These are phyloP conservation scores for Flueggea neowawraea DNA, from an alignment of 441 rosid genomes.

Conservation along the genomic window DNA sequence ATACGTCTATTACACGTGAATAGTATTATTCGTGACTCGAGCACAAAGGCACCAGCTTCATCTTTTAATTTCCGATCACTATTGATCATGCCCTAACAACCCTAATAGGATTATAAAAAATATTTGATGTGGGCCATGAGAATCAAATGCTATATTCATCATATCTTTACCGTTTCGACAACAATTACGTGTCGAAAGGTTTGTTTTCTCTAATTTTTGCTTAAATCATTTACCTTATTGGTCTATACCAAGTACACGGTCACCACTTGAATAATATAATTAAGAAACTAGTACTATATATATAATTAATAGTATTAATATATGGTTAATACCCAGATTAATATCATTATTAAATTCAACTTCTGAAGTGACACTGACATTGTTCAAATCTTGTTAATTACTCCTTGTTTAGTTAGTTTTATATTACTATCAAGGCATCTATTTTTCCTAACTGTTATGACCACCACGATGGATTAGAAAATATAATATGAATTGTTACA, in stretches of 20 bases:
- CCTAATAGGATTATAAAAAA: slow-evolving; percentile 20
- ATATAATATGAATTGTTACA: slow-evolving; percentile 13
- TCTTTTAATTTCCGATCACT: neutral
- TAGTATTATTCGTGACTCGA: slow-evolving; percentile 11
- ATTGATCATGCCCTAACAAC: slow-evolving; percentile 29
- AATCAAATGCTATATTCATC: slow-evolving; percentile 49
- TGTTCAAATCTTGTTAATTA: slow-evolving; percentile 11
- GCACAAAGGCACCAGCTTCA: slow-evolving; percentile 29
- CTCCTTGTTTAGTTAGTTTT: slow-evolving; percentile 4
- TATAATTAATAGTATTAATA: no score
- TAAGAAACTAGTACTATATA: no score
- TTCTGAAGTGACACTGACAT: no score
- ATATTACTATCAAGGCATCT: slow-evolving; percentile 5
- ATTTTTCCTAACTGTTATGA: slow-evolving; percentile 52
- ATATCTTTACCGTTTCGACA: slow-evolving; percentile 44
- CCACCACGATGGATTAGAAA: slow-evolving; percentile 18
- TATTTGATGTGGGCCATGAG: slow-evolving; percentile 26
- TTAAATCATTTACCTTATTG: no score
- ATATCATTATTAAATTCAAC: no score
- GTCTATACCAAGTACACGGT: no score
- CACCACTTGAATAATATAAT: no score
- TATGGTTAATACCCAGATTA: no score
- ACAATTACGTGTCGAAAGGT: slow-evolving; percentile 22
- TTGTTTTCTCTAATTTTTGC: slow-evolving; percentile 2
- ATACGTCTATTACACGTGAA: slow-evolving; percentile 40